A percentile compares a stretch with the other conserved stretches of the same genome.
Conservation (phyloP, 169 alveolate species). For the Toxoplasma gondii region DNA sequence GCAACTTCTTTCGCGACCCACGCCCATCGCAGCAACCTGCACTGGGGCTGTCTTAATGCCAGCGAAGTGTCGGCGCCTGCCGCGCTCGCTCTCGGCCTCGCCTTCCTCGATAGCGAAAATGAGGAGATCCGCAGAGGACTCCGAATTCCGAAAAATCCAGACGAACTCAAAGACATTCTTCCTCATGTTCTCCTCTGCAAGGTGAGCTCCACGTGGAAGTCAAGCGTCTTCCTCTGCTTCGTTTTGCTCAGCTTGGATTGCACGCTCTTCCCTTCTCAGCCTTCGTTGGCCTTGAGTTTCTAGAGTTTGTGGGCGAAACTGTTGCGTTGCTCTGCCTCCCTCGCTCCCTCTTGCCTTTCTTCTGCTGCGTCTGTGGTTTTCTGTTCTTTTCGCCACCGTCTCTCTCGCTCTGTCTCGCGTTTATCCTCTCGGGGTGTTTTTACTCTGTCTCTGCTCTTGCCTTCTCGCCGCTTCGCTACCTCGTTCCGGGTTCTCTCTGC, state of each 20-base stretch:
- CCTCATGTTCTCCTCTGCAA: neutral
- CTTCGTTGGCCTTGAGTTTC: too few relatives aligned
- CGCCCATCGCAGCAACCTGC: neutral
- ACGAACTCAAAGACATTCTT: neutral
- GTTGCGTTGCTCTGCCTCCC: neutral
- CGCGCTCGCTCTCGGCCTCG: neutral
- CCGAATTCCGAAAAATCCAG: neutral
- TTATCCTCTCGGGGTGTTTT: too few relatives aligned
- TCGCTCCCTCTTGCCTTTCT: neutral
- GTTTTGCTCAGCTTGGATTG: too few relatives aligned
- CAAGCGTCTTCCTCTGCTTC: too few relatives aligned
- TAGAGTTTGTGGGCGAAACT: too few relatives aligned
- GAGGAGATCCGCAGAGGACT: neutral
- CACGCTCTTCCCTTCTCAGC: too few relatives aligned
- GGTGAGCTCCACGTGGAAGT: neutral
- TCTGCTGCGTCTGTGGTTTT: neutral
- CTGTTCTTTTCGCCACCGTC: too few relatives aligned
- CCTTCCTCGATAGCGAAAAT: neutral
- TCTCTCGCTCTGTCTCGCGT: too few relatives aligned
- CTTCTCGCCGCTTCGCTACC: neutral
- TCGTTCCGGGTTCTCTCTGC: neutral
- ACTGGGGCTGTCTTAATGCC: neutral
- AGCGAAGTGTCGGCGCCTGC: neutral
- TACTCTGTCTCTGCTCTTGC: neutral
- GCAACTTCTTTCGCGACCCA: neutral